Evolutionary conservation across 345 rosid species (phyloP).

Genomic region (Hibiscus tridactylites): DNA sequence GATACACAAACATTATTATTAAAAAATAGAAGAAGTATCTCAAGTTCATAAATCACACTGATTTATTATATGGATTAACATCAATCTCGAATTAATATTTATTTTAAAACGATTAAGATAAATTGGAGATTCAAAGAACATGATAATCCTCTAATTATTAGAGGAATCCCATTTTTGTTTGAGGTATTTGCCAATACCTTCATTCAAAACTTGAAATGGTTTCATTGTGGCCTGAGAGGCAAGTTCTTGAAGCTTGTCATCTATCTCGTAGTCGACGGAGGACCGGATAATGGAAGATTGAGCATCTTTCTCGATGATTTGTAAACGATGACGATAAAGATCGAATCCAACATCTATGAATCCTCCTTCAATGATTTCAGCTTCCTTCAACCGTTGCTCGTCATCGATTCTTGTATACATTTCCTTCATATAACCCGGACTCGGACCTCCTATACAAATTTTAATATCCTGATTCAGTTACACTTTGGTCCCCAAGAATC

Average conservation of each 20-base stretch:
- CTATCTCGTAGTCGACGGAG: constrained; percentile 22
- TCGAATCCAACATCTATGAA: constrained; percentile 20
- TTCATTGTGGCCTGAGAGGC: neutral
- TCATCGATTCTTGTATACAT: constrained; percentile 18
- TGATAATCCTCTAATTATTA: neutral
- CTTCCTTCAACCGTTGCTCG: constrained; percentile 25
- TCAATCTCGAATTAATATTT: too few species aligned
- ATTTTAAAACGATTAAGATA: too few species aligned
- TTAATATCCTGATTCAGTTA: too few species aligned
- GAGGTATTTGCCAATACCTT: constrained; percentile 19
- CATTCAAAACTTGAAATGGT: constrained; percentile 10
- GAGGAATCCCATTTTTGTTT: neutral
- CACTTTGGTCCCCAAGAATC: too few species aligned
- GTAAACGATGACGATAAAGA: constrained; percentile 1
- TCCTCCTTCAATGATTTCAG: constrained; percentile 30
- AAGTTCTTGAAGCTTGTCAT: constrained; percentile 16
- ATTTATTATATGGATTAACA: too few species aligned
- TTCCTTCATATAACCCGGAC: constrained; percentile 26
- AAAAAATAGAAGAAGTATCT: too few species aligned
- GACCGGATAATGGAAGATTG: constrained; percentile 17
- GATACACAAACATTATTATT: too few species aligned
- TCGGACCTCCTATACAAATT: constrained; percentile 16
- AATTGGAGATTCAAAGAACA: neutral
- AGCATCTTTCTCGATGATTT: constrained; percentile 24
- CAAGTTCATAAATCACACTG: too few species aligned